Evolutionary conservation across 176 grass and related monocot genomes (phyloP).

Genomic region (Hordeum vulgare): MorexV3_pseudomolecules_assembly NC_058523.1:561454983-561455482

Average conservation of each 20-base stretch:
- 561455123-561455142: constrained; percentile 96
- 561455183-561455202: neutral
- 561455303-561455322: neutral
- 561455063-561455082: constrained; percentile 93
- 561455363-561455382: neutral
- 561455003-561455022: constrained; percentile 71
- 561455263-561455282: neutral
- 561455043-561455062: constrained; percentile 74
- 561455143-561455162: constrained; percentile 29
- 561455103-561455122: constrained; percentile 90
- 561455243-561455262: neutral
- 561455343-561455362: neutral
- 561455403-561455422: neutral
- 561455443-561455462: neutral
- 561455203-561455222: neutral
- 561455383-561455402: neutral
- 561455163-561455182: neutral
- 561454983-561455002: constrained; percentile 4
- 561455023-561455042: constrained; percentile 88
- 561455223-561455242: neutral
- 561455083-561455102: constrained; percentile 82
- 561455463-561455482: neutral
- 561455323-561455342: neutral
- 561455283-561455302: neutral
- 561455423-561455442: neutral